A percentile compares a stretch with the other conserved stretches of the same genome.
phyloP scores from a whole-genome alignment of 2,329 filamentous ascomycete genomes.

The Aaosphaeria arxii region DNA sequence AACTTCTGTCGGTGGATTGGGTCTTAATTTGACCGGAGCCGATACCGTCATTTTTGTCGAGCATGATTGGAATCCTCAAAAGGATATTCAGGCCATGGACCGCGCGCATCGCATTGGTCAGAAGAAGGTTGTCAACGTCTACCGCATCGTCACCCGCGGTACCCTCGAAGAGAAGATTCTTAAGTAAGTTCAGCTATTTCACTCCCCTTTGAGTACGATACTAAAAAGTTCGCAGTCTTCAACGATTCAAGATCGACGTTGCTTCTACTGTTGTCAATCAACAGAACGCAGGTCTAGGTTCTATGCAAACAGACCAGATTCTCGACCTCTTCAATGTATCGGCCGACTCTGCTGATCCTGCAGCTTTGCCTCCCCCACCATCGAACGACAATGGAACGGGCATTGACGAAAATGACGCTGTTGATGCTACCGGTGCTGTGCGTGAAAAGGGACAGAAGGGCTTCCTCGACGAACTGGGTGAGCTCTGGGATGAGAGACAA shows the following conservation, averaged over 20 bases:
- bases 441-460: slow-evolving; percentile 95
- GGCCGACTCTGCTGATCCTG: slow-evolving; percentile 52
- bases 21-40: slow-evolving; percentile 91
- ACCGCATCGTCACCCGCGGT: slow-evolving; percentile 90
- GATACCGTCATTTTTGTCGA: slow-evolving; percentile 99
- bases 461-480: slow-evolving; percentile 90
- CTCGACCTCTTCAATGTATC: slow-evolving; percentile 87
- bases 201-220: not conserved
- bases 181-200: slow-evolving; percentile 52
- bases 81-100: slow-evolving; percentile 98
- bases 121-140: slow-evolving; percentile 99
- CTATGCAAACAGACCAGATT: slow-evolving; percentile 98
- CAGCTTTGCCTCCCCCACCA: slow-evolving; percentile 50
- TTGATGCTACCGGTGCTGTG: slow-evolving; percentile 79
- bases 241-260: slow-evolving; percentile 99
- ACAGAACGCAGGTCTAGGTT: slow-evolving; percentile 89
- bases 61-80: slow-evolving; percentile 99
- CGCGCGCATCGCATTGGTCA: slow-evolving; percentile 96
- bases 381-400: slow-evolving; percentile 65
- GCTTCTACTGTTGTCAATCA: slow-evolving; percentile 98
- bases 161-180: slow-evolving; percentile 98
- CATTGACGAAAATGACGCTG: slow-evolving; percentile 81
- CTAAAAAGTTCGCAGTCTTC: slow-evolving; percentile 59
- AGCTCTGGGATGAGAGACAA: slow-evolving; percentile 95
- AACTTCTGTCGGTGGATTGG: slow-evolving; percentile 90